Evolutionary conservation across 768 basidiomycete genomes (phyloP).

Genomic region (Amanita muscaria): DNA sequence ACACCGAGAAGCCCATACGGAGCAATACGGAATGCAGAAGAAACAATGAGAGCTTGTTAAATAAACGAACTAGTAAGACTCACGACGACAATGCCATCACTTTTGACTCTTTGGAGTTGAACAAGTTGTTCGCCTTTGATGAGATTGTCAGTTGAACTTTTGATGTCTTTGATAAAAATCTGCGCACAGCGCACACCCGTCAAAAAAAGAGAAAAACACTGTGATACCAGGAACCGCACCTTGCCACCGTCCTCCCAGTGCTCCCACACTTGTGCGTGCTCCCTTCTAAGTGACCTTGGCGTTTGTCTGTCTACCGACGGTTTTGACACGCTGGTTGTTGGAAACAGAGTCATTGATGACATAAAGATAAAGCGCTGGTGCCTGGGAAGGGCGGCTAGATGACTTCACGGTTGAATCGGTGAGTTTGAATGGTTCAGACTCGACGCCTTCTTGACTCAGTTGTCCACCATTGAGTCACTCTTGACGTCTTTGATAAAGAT

Average conservation of each 20-base stretch:
- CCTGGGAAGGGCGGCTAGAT: too few relatives aligned
- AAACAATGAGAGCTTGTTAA: too few relatives aligned
- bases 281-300: too few relatives aligned
- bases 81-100: slow-evolving; percentile 94
- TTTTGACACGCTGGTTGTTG: too few relatives aligned
- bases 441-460: slow-evolving; percentile 79
- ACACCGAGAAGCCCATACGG: too few relatives aligned
- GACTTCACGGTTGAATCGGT: slow-evolving; percentile 93
- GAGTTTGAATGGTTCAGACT: slow-evolving; percentile 88
- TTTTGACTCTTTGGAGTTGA: slow-evolving; percentile 84
- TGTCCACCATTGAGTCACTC: slow-evolving; percentile 93
- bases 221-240: slow-evolving; percentile 11
- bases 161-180: slow-evolving; percentile 98
- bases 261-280: too few relatives aligned
- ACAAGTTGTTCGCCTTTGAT: slow-evolving; percentile 93
- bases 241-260: too few relatives aligned
- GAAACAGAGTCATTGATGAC: slow-evolving; percentile 88
- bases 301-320: too few relatives aligned
- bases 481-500: slow-evolving; percentile 91
- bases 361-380: slow-evolving; percentile 73
- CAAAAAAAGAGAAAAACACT: slow-evolving; percentile 4
- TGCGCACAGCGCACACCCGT: slow-evolving; percentile 26
- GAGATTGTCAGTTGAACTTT: slow-evolving; percentile 96
- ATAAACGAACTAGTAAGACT: too few relatives aligned
- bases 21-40: too few relatives aligned